Conservation (phyloP, 2,329 filamentous ascomycete species). For the Monilinia vaccinii-corymbosi region DNA sequence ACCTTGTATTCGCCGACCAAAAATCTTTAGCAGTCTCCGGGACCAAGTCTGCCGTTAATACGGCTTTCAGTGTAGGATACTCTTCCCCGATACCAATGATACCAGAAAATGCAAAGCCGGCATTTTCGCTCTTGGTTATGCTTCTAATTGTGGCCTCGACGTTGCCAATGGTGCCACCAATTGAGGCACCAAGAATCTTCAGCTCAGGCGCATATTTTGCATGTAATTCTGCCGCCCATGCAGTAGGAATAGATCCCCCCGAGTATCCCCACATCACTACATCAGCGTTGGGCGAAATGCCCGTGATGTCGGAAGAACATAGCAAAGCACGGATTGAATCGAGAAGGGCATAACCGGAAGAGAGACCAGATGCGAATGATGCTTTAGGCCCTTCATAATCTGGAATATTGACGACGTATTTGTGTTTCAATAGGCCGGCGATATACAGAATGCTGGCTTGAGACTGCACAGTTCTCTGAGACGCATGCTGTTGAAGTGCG, state of each 20-base stretch:
- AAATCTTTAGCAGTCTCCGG: slow-evolving; percentile 29
- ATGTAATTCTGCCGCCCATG: slow-evolving; percentile 44
- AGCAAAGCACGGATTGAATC: slow-evolving; percentile 18
- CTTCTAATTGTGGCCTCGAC: slow-evolving; percentile 31
- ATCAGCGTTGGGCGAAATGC: neutral
- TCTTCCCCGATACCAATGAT: slow-evolving; percentile 9
- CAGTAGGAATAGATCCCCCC: slow-evolving; percentile 43
- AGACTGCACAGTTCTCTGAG: slow-evolving; percentile 27
- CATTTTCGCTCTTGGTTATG: slow-evolving; percentile 28
- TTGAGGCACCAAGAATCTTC: slow-evolving; percentile 37
- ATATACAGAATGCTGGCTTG: slow-evolving; percentile 13
- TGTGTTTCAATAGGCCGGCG: slow-evolving; percentile 1
- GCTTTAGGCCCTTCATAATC: slow-evolving; percentile 19
- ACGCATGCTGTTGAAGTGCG: slow-evolving; percentile 2
- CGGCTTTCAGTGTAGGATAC: neutral
- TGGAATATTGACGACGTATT: slow-evolving; percentile 14
- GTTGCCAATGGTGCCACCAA: slow-evolving; percentile 40
- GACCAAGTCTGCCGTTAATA: slow-evolving; percentile 13
- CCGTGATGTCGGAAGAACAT: neutral
- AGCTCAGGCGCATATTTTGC: slow-evolving; percentile 44
- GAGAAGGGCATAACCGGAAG: slow-evolving; percentile 14
- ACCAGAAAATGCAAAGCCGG: slow-evolving; percentile 20
- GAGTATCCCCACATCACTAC: slow-evolving; percentile 44
- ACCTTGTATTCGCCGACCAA: slow-evolving; percentile 20
- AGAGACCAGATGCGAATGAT: slow-evolving; percentile 9